phyloP scores from a whole-genome alignment of 1,284 basidiomycete species.

The Puccinia triticina region DNA sequence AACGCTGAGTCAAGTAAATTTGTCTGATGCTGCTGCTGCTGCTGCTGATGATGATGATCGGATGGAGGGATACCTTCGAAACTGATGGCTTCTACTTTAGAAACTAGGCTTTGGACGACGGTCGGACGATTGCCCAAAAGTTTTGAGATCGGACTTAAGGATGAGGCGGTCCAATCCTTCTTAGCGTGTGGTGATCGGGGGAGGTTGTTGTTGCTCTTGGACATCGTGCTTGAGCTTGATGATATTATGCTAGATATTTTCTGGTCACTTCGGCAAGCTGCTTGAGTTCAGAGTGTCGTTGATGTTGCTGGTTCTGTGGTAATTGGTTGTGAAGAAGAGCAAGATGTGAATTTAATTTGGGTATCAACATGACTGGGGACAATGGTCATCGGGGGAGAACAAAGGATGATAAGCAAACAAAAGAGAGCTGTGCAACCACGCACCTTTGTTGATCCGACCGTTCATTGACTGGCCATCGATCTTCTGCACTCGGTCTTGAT shows the following conservation, averaged over 20 bases:
- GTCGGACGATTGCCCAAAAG: slow-evolving; percentile 24
- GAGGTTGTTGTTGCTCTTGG: background rate
- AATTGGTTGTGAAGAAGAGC: no score
- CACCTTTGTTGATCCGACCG: no score
- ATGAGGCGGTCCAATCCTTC: slow-evolving; percentile 2
- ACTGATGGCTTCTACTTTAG: slow-evolving; percentile 32
- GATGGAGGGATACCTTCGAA: slow-evolving; percentile 22
- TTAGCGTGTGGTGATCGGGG: background rate
- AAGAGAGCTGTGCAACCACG: no score
- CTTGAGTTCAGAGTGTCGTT: no score
- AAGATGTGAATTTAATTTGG: no score
- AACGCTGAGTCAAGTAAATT: background rate
- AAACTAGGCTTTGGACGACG: slow-evolving; percentile 17
- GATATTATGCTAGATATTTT: background rate
- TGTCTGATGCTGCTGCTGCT: background rate
- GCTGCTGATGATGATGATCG: background rate
- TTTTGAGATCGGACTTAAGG: slow-evolving; percentile 24
- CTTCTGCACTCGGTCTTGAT: no score
- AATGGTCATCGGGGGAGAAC: no score
- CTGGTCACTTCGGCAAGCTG: no score
- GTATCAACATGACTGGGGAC: no score
- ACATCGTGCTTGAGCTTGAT: background rate
- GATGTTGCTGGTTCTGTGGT: no score
- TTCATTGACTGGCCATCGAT: no score
- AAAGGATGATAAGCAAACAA: no score